Evolutionary conservation across 768 basidiomycete species (phyloP).

Genomic region (Ramaria sp.): DNA sequence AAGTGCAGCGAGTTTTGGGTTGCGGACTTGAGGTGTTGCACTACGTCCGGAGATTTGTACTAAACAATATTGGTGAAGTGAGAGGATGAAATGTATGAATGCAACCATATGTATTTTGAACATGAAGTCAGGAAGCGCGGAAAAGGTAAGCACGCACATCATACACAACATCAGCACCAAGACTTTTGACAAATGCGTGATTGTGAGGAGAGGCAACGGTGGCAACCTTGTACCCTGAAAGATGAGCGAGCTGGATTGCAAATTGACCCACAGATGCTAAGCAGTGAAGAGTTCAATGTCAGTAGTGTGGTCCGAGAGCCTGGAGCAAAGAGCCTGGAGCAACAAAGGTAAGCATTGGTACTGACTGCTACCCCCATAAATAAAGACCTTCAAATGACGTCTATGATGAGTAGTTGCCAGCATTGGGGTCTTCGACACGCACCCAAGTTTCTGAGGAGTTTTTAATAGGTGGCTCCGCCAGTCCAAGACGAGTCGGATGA

Average conservation of each 20-base stretch:
- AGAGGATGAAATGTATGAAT: not conserved
- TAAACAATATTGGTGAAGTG: not conserved
- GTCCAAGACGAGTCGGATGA: constrained; percentile 3
- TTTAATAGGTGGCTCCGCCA: not conserved
- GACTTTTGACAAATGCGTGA: constrained; percentile 22
- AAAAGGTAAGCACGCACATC: constrained; percentile 15
- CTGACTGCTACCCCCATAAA: constrained; percentile 5
- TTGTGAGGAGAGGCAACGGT: constrained; percentile 33
- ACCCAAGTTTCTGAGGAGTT: not conserved
- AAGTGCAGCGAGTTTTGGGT: not conserved
- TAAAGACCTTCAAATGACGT: not conserved
- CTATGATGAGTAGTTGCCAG: not conserved
- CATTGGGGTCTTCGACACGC: not conserved
- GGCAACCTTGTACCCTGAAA: constrained; percentile 32
- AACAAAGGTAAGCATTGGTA: not conserved
- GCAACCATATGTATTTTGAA: too few species aligned
- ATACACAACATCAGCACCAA: constrained; percentile 34
- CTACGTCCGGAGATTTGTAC: constrained; percentile 1
- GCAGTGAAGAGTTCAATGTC: not conserved
- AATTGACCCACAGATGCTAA: constrained; percentile 20
- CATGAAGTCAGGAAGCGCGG: too few species aligned
- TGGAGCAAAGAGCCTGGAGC: too few species aligned
- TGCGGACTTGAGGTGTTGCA: not conserved
- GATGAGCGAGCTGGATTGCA: constrained; percentile 31
- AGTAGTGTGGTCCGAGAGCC: too few species aligned